These are phyloP conservation scores for Actinidia chinensis DNA, from an alignment of 179 eudicot species.

Conservation along the genomic window DNA sequence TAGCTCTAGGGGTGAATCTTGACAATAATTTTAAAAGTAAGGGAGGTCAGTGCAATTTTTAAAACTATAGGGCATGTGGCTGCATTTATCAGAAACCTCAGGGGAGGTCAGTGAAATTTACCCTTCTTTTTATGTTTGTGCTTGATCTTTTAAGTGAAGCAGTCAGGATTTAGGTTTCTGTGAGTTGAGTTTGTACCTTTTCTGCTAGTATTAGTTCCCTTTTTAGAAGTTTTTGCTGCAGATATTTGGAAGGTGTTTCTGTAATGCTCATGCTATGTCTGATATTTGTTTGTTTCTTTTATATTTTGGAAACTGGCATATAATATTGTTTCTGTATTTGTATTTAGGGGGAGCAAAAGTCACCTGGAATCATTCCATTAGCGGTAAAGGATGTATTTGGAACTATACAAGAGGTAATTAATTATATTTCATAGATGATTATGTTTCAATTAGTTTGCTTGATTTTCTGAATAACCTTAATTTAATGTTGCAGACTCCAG, in stretches of 20 bases:
- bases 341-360: conserved; percentile 67
- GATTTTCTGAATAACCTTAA: background rate
- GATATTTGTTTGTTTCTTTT: background rate
- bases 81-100: too few relatives aligned
- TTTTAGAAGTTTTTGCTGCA: conserved; percentile 11
- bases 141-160: background rate
- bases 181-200: background rate
- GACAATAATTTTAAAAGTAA: too few relatives aligned
- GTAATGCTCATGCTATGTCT: background rate
- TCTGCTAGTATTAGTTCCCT: background rate
- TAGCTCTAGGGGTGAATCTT: too few relatives aligned
- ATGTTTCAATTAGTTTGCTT: background rate
- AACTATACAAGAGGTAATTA: conserved; percentile 69
- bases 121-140: too few relatives aligned
- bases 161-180: background rate
- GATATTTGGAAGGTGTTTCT: background rate
- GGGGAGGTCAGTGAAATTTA: too few relatives aligned
- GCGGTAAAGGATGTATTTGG: conserved; percentile 80
- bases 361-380: conserved; percentile 75
- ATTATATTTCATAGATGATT: background rate
- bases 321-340: background rate
- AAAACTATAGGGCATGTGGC: too few relatives aligned
- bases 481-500: conserved; percentile 70
- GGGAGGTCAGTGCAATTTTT: too few relatives aligned
- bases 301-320: background rate